Evolutionary conservation across 257 asterid species (phyloP).

Genomic region (Solanum gandarillasii): DNA sequence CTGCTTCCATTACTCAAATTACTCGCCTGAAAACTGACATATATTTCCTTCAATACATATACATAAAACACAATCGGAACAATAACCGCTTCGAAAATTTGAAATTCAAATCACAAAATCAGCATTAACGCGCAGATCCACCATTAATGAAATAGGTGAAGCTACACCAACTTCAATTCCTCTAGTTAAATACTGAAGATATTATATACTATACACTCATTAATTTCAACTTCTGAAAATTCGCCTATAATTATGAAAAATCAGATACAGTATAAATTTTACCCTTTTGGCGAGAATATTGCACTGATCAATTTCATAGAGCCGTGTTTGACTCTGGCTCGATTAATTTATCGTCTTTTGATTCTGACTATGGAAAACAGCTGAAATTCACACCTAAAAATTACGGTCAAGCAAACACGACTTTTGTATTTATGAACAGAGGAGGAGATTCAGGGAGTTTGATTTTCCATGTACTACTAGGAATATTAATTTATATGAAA

Average conservation of each 20-base stretch:
- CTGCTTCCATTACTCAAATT: not conserved
- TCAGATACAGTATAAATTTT: not conserved
- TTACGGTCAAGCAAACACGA: not conserved
- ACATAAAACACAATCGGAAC: not conserved
- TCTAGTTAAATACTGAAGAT: not conserved
- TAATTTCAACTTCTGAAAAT: not conserved
- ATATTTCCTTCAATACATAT: not conserved
- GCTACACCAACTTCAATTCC: not conserved
- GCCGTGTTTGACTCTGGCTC: conserved; percentile 29
- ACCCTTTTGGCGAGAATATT: conserved; percentile 1
- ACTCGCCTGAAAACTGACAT: not conserved
- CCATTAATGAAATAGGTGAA: not conserved
- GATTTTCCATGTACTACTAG: not conserved
- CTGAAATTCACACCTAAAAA: not conserved
- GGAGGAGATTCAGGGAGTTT: not conserved
- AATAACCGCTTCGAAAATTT: not conserved
- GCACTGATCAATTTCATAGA: conserved; percentile 24
- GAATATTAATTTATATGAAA: not conserved
- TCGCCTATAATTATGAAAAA: not conserved
- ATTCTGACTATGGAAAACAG: not conserved
- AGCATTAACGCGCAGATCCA: not conserved
- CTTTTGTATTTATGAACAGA: not conserved
- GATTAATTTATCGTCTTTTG: not conserved
- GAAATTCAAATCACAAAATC: not conserved
- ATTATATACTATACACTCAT: not conserved